phyloP scores from a whole-genome alignment of 371 early-diverging fungal species.

The Rhizopus sp. region DNA sequence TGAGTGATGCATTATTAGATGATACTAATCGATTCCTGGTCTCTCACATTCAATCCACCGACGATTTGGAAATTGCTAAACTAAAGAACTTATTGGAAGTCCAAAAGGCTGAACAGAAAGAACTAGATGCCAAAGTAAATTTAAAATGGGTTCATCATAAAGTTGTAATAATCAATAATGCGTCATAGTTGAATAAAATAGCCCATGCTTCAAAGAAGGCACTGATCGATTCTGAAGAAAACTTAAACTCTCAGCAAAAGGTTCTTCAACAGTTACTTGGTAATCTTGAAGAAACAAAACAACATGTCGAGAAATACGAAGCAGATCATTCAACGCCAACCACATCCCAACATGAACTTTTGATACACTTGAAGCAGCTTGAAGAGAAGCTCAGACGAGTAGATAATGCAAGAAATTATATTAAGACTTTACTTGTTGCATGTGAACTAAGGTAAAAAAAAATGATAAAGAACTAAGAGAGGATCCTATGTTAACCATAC shows the following conservation, averaged over 20 bases:
- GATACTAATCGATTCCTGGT: constrained; percentile 8
- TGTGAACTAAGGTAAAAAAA: constrained; percentile 36
- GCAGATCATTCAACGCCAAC: constrained; percentile 2
- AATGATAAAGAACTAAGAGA: not conserved
- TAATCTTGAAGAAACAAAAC: constrained; percentile 15
- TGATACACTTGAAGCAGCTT: constrained; percentile 14
- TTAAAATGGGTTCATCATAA: not conserved
- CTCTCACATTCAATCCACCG: constrained; percentile 2
- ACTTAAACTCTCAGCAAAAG: constrained; percentile 14
- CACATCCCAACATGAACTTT: constrained; percentile 10
- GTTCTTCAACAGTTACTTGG: constrained; percentile 13
- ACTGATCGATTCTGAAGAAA: constrained; percentile 6
- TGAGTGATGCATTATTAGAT: not conserved
- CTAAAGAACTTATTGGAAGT: constrained; percentile 14
- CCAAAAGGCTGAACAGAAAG: constrained; percentile 15
- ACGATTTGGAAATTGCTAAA: constrained; percentile 11
- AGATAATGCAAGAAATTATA: constrained; percentile 30
- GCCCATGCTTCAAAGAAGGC: constrained; percentile 13
- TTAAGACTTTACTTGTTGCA: constrained; percentile 36
- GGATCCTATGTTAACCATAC: not conserved
- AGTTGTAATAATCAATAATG: not conserved
- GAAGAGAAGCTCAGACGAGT: constrained; percentile 30
- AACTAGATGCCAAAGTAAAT: constrained; percentile 27
- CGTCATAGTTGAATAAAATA: constrained; percentile 9
- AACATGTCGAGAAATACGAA: constrained; percentile 14